Base-by-base conservation (phyloP, 1,139 yeast species). In the Insectozyma bohioensis region DNA sequence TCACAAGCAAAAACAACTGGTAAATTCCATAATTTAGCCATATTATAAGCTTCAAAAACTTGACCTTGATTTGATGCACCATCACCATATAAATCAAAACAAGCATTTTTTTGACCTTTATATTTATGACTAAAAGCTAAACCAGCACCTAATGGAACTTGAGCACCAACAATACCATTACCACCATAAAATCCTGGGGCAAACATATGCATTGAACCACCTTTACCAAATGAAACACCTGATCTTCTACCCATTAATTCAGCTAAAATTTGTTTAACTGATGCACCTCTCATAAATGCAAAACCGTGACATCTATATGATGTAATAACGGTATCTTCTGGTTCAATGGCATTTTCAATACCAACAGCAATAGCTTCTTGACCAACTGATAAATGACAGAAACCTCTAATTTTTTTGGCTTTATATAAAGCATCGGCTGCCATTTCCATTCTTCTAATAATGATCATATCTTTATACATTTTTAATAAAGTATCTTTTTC, bases 11-110 rank as follows among this genome's bases (percentile, higher is more conserved):
- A 92, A 48, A 92, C 69, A 58, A 87, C 83, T 48, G 98, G 98
- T 59, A 92, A 78, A 68, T 88, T 81, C 97, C 97, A 92, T 62
- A 92, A 80, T 72, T 92, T 94, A 58, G 98, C 98, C 98, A 92
- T 92, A 79, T 92, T 92, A 76, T 75, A 92, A 32, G 97, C 67
- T 72, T 92, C 98, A 54, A 92, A 94, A 44, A 90, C 97, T 72
- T 92, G 98, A 59, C 98, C 98, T 70, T 92, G 98, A 75, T 92
- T 92, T 45, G 97, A 82, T 36, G 98, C 98, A 76, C 98, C 98
- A 59, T 92, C 98, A 68, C 98, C 98, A 67, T 92, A 92, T 48
- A 92, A 72, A 43, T 95, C 68, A 65, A 90, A 92, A 37, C 94
- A 76, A 53, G 94, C 88, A 51, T 80, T 81, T 47, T 75, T 75